A percentile compares a stretch with the other conserved stretches of the same genome.
Conservation (phyloP, 495 filamentous ascomycete species). For the Hypoxylon fuscum region DNA sequence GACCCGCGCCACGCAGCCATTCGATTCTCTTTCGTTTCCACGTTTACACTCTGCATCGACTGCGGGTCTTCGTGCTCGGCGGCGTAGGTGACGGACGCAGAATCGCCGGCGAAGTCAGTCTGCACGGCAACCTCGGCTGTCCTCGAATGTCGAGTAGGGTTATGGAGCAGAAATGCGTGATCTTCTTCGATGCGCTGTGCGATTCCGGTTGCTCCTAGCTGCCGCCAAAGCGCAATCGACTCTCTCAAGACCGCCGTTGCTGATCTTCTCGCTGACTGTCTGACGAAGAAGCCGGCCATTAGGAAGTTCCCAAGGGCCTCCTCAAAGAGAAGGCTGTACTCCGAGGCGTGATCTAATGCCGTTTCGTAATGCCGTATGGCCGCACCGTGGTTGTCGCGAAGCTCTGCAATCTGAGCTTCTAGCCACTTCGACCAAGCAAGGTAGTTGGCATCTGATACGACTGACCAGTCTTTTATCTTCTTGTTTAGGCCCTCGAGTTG, state of each 20-base stretch:
- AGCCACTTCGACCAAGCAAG: slow-evolving; percentile 77
- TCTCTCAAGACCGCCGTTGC: slow-evolving; percentile 77
- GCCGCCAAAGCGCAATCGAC: slow-evolving; percentile 75
- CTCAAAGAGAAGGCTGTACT: slow-evolving; percentile 80
- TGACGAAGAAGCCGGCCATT: slow-evolving; percentile 76
- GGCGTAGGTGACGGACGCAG: slow-evolving; percentile 63
- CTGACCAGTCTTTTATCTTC: slow-evolving; percentile 73
- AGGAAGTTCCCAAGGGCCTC: slow-evolving; percentile 83
- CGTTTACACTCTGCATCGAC: slow-evolving; percentile 52
- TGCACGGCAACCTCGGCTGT: slow-evolving; percentile 77
- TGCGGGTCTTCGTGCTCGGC: slow-evolving; percentile 65
- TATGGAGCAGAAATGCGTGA: slow-evolving; percentile 75
- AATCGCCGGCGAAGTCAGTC: slow-evolving; percentile 72
- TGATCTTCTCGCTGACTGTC: slow-evolving; percentile 74
- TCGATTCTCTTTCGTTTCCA: slow-evolving; percentile 66
- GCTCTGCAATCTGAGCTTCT: slow-evolving; percentile 75
- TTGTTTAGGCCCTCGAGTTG: slow-evolving; percentile 63
- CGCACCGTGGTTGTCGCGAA: slow-evolving; percentile 66
- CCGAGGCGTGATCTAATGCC: slow-evolving; percentile 79
- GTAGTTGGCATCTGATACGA: slow-evolving; percentile 80
- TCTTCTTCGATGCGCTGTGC: slow-evolving; percentile 74
- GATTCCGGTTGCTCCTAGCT: slow-evolving; percentile 79
- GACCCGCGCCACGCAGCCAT: slow-evolving; percentile 70
- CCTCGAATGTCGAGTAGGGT: slow-evolving; percentile 65
- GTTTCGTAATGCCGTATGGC: slow-evolving; percentile 76